Conservation (phyloP, 139 green algal genomes). For the Chlamydomonas eustigma region DNA sequence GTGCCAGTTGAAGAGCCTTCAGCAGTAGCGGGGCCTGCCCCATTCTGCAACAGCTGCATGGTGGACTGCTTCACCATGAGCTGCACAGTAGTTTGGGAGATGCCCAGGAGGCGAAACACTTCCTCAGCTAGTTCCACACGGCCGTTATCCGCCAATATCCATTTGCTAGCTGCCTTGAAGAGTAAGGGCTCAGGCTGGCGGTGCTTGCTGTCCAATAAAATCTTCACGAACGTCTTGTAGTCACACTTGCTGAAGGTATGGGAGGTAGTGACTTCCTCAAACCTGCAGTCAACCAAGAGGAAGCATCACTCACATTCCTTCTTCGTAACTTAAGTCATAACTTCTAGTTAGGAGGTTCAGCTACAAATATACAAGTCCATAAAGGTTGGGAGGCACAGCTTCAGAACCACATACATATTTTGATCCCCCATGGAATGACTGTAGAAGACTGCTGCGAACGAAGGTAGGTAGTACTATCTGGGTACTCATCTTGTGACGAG, state of each 20-base stretch:
- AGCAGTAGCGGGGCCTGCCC: neutral
- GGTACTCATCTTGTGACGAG: too few relatives aligned
- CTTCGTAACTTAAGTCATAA: too few relatives aligned
- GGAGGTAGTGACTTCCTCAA: constrained; percentile 10
- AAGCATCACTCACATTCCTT: too few relatives aligned
- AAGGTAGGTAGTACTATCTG: too few relatives aligned
- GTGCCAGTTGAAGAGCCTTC: too few relatives aligned
- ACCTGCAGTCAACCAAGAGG: too few relatives aligned
- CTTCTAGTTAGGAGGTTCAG: too few relatives aligned
- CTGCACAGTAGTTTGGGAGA: constrained; percentile 15
- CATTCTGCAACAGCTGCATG: neutral
- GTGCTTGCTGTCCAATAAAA: constrained; percentile 14
- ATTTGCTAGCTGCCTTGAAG: constrained; percentile 9
- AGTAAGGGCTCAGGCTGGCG: neutral
- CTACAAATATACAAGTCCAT: too few relatives aligned
- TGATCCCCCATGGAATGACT: too few relatives aligned
- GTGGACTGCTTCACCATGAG: neutral
- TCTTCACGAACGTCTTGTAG: constrained; percentile 2
- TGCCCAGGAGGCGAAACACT: constrained; percentile 8
- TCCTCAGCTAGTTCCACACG: constrained; percentile 11
- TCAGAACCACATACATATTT: too few relatives aligned
- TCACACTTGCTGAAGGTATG: neutral
- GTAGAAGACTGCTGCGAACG: too few relatives aligned
- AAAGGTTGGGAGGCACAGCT: too few relatives aligned
- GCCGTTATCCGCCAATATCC: neutral